Evolutionary conservation across 2,329 filamentous ascomycete species (phyloP), one percentile per base, ranked within the genome.

Genomic region (Arthrobotrys megalospora): DNA sequence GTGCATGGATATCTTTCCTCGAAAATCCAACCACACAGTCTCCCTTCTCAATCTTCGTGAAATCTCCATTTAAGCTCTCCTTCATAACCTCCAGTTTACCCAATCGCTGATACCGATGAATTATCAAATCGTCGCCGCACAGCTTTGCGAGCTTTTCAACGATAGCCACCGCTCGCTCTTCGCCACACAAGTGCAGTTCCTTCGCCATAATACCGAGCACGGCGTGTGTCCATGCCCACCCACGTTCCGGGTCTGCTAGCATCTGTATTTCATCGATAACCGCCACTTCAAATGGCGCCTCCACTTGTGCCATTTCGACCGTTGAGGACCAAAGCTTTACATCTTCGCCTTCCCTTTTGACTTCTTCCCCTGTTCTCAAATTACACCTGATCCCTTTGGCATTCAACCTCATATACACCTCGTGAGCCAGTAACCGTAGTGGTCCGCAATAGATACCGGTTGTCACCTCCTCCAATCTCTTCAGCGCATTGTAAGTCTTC

Each of bases 181-280:
- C 96, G 77, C 96, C 96, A 83, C 96, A 99, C 0, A 99, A 87
- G 85, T 99, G 96, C 5, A 99, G 87, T 83, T 99, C 96, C 81
- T 91, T 91, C 3, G 93, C 96, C 84, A 92, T 91, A 0, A 97
- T 88, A 41, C 96, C 96, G 4, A 99, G 86, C 12, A 98, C 87
- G 1, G 96, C 96, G 81, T 94, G 90, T 0, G 94, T 97, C 96
- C 96, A 99, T 1, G 94, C 94, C 91, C 92, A 97, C 1, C 96
- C 96, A 81, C 96, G 91, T 0, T 93, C 89, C 0, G 84, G 79
- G 82, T 94, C 91, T 14, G 90, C 91, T 81, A 99, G 93, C 96
- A 99, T 98, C 85, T 99, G 96, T 72, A 99, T 98, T 85, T 99
- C 96, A 83, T 99, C 96, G 80, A 99, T 95, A 80, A 99, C 95